These are phyloP conservation scores for Citeromyces matritensis DNA, from an alignment of 805 yeast genomes.

Conservation along the genomic window DNA sequence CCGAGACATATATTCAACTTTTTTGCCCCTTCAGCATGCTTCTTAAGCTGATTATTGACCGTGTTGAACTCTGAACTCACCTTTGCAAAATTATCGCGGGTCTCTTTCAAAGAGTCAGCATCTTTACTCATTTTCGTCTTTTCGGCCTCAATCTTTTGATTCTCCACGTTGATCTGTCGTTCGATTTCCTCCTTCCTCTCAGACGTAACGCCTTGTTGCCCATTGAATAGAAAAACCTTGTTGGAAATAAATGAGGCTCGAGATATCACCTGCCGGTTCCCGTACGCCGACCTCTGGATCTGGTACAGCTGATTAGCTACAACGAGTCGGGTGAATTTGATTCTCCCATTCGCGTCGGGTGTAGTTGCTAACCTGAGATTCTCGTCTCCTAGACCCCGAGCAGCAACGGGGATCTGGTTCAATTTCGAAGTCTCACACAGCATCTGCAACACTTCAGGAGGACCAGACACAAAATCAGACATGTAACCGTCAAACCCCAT, in stretches of 20 bases:
- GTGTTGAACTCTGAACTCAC: slow-evolving; percentile 3
- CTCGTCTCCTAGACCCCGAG: slow-evolving; percentile 22
- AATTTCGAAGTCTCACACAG: slow-evolving; percentile 38
- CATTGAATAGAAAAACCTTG: slow-evolving; percentile 11
- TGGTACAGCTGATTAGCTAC: slow-evolving; percentile 40
- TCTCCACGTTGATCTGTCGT: slow-evolving; percentile 1
- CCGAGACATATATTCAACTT: slow-evolving; percentile 16
- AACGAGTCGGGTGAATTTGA: slow-evolving; percentile 40
- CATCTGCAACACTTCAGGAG: slow-evolving; percentile 56
- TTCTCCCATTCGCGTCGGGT: slow-evolving; percentile 21
- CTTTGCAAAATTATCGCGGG: slow-evolving; percentile 4
- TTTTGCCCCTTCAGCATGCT: slow-evolving; percentile 19
- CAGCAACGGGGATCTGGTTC: slow-evolving; percentile 48
- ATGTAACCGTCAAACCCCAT: slow-evolving; percentile 75
- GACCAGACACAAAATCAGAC: slow-evolving; percentile 61
- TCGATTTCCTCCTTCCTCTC: slow-evolving; percentile 1
- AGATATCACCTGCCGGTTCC: slow-evolving; percentile 35
- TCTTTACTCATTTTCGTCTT: slow-evolving; percentile 1
- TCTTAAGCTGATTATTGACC: background rate
- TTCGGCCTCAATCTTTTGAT: slow-evolving; percentile 2
- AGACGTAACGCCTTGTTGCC: slow-evolving; percentile 8
- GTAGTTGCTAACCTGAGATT: slow-evolving; percentile 18
- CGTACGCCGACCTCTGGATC: slow-evolving; percentile 47
- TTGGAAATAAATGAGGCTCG: slow-evolving; percentile 17
- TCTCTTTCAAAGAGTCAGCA: slow-evolving; percentile 6